These are phyloP conservation scores for Ormosia emarginata DNA, from an alignment of 306 rosid species.

Conservation along the genomic window DNA sequence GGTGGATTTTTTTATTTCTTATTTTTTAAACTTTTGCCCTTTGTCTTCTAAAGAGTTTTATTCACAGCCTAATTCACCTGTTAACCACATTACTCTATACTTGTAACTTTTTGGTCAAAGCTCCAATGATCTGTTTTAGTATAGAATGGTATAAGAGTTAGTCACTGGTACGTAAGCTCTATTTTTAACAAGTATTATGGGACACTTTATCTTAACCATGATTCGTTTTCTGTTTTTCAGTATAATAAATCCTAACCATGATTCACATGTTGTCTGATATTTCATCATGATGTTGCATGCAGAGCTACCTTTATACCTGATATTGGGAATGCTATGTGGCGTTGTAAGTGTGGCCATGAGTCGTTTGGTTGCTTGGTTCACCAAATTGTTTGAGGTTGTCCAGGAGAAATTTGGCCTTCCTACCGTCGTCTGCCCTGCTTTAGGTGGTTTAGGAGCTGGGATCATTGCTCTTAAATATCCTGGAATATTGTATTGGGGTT, in stretches of 20 bases:
- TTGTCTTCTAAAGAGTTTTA: not conserved
- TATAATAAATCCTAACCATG: not conserved
- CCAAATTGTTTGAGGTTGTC: conserved; percentile 58
- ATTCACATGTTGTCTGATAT: conserved; percentile 22
- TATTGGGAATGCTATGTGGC: conserved; percentile 98
- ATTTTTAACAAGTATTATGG: not conserved
- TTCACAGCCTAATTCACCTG: not conserved
- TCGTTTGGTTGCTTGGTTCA: conserved; percentile 89
- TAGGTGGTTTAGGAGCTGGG: conserved; percentile 98
- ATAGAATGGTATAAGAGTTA: not conserved
- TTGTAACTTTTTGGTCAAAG: not conserved
- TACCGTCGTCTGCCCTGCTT: conserved; percentile 84
- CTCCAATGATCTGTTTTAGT: not conserved
- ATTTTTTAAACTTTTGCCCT: not conserved
- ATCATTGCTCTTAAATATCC: conserved; percentile 97
- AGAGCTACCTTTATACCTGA: conserved; percentile 93
- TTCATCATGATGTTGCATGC: conserved; percentile 43
- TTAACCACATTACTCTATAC: not conserved
- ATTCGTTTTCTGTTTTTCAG: not conserved
- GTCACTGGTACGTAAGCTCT: not conserved
- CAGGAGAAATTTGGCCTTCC: conserved; percentile 89
- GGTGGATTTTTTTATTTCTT: not conserved
- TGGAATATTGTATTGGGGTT: conserved; percentile 98
- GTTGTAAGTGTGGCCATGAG: conserved; percentile 85
- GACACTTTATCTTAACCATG: not conserved